Base-by-base conservation (phyloP, 208 protist genomes). In the Angomonas ambiguus region DNA sequence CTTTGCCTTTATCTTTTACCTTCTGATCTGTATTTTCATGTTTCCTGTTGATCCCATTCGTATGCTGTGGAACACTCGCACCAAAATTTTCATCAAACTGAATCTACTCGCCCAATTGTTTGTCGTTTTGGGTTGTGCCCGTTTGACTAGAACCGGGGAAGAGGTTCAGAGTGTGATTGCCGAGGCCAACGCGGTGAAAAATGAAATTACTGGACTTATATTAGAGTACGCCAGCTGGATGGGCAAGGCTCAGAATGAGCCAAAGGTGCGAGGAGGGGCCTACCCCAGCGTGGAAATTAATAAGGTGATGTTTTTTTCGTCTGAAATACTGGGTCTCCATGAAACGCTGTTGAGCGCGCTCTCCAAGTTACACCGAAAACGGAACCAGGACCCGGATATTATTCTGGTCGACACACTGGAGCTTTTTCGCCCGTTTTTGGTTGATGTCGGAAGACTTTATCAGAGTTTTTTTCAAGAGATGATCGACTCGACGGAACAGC, bases 21-120 rank as follows among this genome's bases (percentile, higher is more conserved):
- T 82, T 35, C 41, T 76, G 0, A 80, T 86, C 31, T 77, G 77
- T 41, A 59, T 76, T n/a, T 62, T 86, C 30, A 28, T 86, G 18
- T 86, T 86, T 57, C 80, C 80, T 1, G 65, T 86, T 2, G 80
- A 86, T 59, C 68, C 80, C 1, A 79, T 86, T 42, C 75, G 76
- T 16, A 69, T 82, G 10, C 67, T 82, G 49, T 75, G 76, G 70
- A 82, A 82, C 58, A 70, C 33, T 1, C 65, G 72, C n/a, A 78
- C 72, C 4, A 53, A 63, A 48, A 51, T 67, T 16, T 72, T 78
- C 45, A 62, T 69, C 30, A 65, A 67, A 41, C 10, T 68, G 20
- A 78, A 78, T 45, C 45, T n/a, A 1, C 20, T 78, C 45, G 57
- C 51, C 48, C 72, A 78, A 59, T 35, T n/a, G 8, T 69, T 67